Percentiles rank a stretch among this genome's conserved stretches.
Conservation (phyloP, 2,329 filamentous ascomycete genomes). For the Teratosphaeria zuluensis region DNA sequence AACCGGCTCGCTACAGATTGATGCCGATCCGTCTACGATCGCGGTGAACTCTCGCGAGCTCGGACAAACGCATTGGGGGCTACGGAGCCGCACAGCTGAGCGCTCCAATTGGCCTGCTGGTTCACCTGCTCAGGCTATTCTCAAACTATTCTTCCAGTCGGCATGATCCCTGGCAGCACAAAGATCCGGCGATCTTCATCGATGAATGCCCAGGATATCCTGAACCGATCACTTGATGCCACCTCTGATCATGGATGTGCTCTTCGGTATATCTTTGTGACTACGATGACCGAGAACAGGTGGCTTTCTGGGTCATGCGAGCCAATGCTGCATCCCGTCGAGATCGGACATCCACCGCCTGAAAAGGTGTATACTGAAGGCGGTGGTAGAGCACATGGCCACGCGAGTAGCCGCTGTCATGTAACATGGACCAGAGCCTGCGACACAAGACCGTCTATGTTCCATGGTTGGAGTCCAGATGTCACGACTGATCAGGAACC, state of each 20-base stretch:
- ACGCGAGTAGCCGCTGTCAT: background rate
- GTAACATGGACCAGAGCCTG: background rate
- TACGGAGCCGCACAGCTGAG: background rate
- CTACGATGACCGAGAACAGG: background rate
- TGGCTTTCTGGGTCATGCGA: background rate
- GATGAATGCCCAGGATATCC: background rate
- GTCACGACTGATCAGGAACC: background rate
- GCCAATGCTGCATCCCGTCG: background rate
- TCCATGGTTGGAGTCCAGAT: background rate
- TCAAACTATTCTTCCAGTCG: background rate
- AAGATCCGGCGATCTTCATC: background rate
- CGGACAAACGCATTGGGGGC: background rate
- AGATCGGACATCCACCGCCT: background rate
- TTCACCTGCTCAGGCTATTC: background rate
- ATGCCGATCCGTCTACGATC: background rate
- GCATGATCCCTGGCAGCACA: background rate
- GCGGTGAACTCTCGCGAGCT: background rate
- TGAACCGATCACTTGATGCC: background rate
- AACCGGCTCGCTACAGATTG: background rate
- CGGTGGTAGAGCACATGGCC: background rate
- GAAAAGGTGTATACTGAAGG: background rate
- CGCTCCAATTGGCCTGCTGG: background rate
- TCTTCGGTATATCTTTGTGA: background rate
- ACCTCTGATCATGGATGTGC: background rate
- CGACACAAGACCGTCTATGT: background rate